A percentile compares a stretch with the other conserved stretches of the same genome.
Evolutionary conservation across 2,329 filamentous ascomycete species (phyloP).

Genomic region (Fusarium hostae): DNA sequence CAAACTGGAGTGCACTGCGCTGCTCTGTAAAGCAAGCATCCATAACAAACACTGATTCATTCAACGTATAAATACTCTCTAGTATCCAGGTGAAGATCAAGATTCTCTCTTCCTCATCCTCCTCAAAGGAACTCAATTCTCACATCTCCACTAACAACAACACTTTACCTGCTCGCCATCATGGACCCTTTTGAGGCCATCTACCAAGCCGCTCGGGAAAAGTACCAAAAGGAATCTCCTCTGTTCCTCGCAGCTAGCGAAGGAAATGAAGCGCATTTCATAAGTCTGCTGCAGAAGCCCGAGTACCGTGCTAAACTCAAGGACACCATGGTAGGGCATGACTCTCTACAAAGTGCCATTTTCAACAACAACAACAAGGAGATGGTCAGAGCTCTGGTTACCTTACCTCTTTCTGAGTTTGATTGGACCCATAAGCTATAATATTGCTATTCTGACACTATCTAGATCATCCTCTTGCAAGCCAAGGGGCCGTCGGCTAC

Average conservation of each 20-base stretch:
- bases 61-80: neutral
- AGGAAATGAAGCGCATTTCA: neutral
- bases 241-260: neutral
- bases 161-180: neutral
- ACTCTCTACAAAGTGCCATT: neutral
- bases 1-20: neutral
- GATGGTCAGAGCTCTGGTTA: neutral
- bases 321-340: neutral
- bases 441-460: neutral
- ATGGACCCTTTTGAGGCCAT: neutral
- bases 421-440: neutral
- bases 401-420: neutral
- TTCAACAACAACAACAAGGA: neutral
- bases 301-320: neutral
- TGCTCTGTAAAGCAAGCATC: neutral
- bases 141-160: neutral
- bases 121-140: no score
- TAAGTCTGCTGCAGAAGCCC: neutral
- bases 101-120: neutral
- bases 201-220: neutral
- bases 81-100: neutral
- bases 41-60: neutral
- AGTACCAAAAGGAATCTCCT: neutral
- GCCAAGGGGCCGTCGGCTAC: neutral
- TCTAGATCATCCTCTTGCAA: neutral